Evolutionary conservation across 2,329 filamentous ascomycete genomes (phyloP).

Genomic region (Septoria linicola): DNA sequence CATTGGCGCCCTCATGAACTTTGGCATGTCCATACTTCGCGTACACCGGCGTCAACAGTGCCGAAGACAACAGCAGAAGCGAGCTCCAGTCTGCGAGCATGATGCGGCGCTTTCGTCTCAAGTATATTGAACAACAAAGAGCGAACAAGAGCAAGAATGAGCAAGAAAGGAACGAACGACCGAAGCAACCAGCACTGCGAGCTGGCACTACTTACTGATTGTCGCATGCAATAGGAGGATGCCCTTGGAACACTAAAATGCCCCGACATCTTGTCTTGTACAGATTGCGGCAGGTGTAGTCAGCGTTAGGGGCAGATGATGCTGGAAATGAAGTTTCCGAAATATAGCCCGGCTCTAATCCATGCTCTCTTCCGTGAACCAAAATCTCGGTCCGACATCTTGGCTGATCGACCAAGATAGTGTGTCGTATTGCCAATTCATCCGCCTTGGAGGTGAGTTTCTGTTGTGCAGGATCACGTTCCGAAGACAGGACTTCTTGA

Average conservation of each 20-base stretch:
- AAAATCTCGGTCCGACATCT: neutral
- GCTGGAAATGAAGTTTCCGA: neutral
- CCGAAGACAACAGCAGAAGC: conserved; percentile 5
- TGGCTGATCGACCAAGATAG: neutral
- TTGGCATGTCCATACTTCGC: neutral
- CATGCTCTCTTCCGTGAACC: neutral
- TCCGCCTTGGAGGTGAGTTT: too few species aligned
- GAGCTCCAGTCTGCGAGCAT: conserved; percentile 12
- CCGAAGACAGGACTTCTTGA: neutral
- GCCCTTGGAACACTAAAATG: too few species aligned
- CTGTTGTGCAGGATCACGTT: too few species aligned
- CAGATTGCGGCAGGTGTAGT: neutral
- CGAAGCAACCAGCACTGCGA: too few species aligned
- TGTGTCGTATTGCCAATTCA: neutral
- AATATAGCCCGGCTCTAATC: neutral
- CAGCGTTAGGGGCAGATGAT: neutral
- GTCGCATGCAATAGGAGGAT: too few species aligned
- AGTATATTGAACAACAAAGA: neutral
- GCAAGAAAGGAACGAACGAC: neutral
- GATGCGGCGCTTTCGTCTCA: neutral
- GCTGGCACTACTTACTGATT: too few species aligned
- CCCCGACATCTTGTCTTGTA: too few species aligned
- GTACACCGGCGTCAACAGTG: neutral
- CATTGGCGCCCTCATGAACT: conserved; percentile 1
- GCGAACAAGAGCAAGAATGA: conserved; percentile 3